Percentiles rank a stretch among this genome's conserved stretches.
These are phyloP conservation scores for Apiotrichum veenhuisii DNA, from an alignment of 1,284 basidiomycete genomes.

Conservation along the genomic window DNA sequence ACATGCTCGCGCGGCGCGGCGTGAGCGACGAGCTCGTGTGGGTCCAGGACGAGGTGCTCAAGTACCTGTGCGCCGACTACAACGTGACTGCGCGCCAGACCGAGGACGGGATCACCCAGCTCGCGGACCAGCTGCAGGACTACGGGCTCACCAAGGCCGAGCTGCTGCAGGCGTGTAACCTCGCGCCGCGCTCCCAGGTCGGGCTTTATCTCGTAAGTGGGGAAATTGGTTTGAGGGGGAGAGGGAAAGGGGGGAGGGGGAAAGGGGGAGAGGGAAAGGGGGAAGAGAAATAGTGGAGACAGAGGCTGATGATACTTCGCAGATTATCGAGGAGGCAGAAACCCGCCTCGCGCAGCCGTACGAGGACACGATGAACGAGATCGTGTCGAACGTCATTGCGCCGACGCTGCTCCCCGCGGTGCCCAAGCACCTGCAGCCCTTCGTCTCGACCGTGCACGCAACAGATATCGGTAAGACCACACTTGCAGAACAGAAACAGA, in stretches of 20 bases:
- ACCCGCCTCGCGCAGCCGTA: conserved; percentile 58
- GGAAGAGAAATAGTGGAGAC: too few species aligned
- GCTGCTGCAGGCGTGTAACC: conserved; percentile 84
- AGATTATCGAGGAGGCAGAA: conserved; percentile 89
- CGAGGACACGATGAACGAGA: conserved; percentile 64
- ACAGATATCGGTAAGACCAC: conserved; percentile 17
- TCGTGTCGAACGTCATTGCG: conserved; percentile 58
- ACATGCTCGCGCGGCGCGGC: conserved; percentile 39
- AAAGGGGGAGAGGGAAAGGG: too few species aligned
- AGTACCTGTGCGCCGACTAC: conserved; percentile 59
- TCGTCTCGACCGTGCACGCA: conserved; percentile 16
- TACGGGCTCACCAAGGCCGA: conserved; percentile 82
- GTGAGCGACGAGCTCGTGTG: conserved; percentile 77
- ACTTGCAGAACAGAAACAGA: fast-evolving
- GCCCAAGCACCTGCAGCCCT: conserved; percentile 27
- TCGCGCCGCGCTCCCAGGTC: conserved; percentile 73
- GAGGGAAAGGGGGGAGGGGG: too few species aligned
- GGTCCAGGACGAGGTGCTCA: conserved; percentile 80
- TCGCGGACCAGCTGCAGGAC: conserved; percentile 64
- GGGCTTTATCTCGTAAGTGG: conserved; percentile 92
- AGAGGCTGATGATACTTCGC: conserved; percentile 1
- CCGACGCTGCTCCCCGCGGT: conserved; percentile 26
- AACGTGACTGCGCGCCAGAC: conserved; percentile 64
- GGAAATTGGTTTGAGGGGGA: too few species aligned
- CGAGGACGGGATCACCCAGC: conserved; percentile 60